phyloP scores from a whole-genome alignment of 2,329 filamentous ascomycete species.

The Samsoniella hepiali region DNA sequence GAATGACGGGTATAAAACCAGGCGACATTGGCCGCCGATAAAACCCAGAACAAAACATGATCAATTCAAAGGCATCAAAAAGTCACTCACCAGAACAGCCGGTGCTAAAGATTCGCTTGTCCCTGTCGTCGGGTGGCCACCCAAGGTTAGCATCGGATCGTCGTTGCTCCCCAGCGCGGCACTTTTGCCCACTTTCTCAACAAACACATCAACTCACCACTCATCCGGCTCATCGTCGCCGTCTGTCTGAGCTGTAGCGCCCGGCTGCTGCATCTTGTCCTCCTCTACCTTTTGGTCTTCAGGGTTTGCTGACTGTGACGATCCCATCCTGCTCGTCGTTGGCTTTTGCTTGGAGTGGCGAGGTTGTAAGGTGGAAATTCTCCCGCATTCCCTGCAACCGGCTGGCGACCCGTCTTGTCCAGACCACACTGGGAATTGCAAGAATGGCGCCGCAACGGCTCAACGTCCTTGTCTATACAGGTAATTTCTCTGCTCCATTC shows the following conservation, averaged over 20 bases:
- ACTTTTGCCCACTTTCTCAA: slow-evolving; percentile 2
- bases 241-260: slow-evolving; percentile 38
- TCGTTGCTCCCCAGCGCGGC: background rate
- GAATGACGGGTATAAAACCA: background rate
- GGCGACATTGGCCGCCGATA: background rate
- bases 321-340: slow-evolving; percentile 5
- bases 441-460: slow-evolving; percentile 66
- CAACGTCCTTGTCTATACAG: slow-evolving; percentile 92
- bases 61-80: background rate
- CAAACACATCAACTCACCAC: slow-evolving; percentile 59
- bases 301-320: background rate
- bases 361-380: slow-evolving; percentile 18
- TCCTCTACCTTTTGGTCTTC: slow-evolving; percentile 29
- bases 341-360: background rate
- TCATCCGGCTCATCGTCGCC: slow-evolving; percentile 91
- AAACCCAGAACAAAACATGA: background rate
- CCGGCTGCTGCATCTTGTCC: slow-evolving; percentile 36
- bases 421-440: slow-evolving; percentile 16
- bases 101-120: slow-evolving; percentile 96
- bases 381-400: slow-evolving; percentile 9
- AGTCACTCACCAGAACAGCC: slow-evolving; percentile 73
- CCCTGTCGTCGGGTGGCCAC: slow-evolving; percentile 55
- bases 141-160: slow-evolving; percentile 27
- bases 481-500: slow-evolving; percentile 42
- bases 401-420: slow-evolving; percentile 7